Evolutionary conservation across 441 rosid genomes (phyloP).

Genomic region (Aquilaria agallochum): DNA sequence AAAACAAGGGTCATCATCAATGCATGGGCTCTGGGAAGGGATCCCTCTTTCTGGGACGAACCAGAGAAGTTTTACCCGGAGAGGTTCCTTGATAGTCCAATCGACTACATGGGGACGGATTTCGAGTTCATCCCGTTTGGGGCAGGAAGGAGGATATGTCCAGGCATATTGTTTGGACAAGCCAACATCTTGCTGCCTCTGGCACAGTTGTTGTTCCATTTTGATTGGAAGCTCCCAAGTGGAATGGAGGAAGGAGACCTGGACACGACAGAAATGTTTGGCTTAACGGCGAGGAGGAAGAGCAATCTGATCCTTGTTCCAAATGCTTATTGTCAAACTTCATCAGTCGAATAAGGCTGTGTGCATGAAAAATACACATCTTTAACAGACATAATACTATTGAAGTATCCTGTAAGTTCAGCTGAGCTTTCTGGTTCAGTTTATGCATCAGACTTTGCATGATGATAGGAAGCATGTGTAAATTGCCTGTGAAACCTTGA

Average conservation of each 20-base stretch:
- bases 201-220: conserved; percentile 23
- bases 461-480: too few relatives aligned
- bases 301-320: conserved; percentile 24
- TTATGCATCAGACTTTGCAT: too few relatives aligned
- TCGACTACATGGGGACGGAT: conserved; percentile 18
- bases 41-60: conserved; percentile 20
- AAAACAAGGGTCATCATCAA: conserved; percentile 26
- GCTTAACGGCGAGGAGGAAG: conserved; percentile 16
- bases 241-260: conserved; percentile 14
- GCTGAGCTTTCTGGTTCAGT: too few relatives aligned
- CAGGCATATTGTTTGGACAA: conserved; percentile 20
- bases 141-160: conserved; percentile 35
- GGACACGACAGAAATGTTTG: conserved; percentile 19
- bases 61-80: conserved; percentile 18
- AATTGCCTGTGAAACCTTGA: too few relatives aligned
- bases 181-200: conserved; percentile 17
- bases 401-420: too few relatives aligned
- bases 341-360: background rate
- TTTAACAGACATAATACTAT: too few relatives aligned
- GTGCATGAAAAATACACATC: too few relatives aligned
- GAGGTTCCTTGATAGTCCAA: conserved; percentile 15
- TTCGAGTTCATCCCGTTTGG: conserved; percentile 32
- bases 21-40: conserved; percentile 30
- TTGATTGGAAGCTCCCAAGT: conserved; percentile 28
- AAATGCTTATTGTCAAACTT: background rate